phyloP scores from a whole-genome alignment of 2,329 filamentous ascomycete genomes.

The Neofusicoccum ribis region DNA sequence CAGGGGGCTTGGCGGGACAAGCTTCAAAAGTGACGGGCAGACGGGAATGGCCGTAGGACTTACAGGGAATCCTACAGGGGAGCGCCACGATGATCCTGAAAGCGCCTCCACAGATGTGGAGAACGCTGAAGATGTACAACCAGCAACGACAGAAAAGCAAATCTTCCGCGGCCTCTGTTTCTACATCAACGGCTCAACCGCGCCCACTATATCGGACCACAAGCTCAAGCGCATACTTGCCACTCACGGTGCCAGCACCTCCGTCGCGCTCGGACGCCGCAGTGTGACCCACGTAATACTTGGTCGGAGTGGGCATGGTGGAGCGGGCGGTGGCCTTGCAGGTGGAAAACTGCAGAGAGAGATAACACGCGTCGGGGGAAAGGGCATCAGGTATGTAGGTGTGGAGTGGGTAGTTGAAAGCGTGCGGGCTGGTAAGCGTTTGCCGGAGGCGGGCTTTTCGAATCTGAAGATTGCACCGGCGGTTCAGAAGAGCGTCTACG shows the following conservation, averaged over 20 bases:
- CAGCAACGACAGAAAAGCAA: conserved; percentile 29
- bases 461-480: conserved; percentile 54
- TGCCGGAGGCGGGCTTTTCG: conserved; percentile 73
- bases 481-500: conserved; percentile 7
- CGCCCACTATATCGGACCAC: conserved; percentile 80
- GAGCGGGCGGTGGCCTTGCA: conserved; percentile 73
- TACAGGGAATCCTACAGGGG: conserved; percentile 2
- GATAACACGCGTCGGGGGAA: conserved; percentile 66
- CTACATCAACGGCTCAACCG: conserved; percentile 86
- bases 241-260: conserved; percentile 70
- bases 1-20: neutral
- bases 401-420: conserved; percentile 65
- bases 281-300: conserved; percentile 85
- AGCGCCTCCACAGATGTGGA: neutral
- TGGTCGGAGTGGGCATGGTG: conserved; percentile 49
- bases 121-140: neutral
- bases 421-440: conserved; percentile 52
- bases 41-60: neutral
- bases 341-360: conserved; percentile 80
- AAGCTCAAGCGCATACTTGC: conserved; percentile 76
- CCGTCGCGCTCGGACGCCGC: conserved; percentile 69
- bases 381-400: conserved; percentile 73
- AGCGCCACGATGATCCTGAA: neutral
- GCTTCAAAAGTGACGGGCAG: neutral
- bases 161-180: conserved; percentile 73